Evolutionary conservation across 225 moss, liverwort and hornwort genomes (phyloP), one percentile per base, ranked within the genome.

Genomic region (Rhytidiadelphus loreus): DNA sequence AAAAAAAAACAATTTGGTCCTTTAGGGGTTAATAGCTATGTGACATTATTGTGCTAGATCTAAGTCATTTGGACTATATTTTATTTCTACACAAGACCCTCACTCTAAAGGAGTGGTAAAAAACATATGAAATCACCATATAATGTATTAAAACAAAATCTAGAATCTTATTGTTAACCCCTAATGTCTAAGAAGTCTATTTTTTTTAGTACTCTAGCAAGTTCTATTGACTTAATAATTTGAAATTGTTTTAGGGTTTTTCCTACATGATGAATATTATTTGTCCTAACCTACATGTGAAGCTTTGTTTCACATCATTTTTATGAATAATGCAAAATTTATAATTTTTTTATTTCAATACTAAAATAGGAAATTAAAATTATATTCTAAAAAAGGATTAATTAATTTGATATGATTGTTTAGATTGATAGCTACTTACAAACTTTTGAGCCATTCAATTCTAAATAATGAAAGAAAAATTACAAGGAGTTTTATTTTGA

Each of bases 131-230:
- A 30, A 72, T 46, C 29, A 29, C 1, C 0, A 12, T 20, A 74
- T 30, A 7, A 7, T 30, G 19, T 32, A 30, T 74, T 20, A 50
- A 74, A 30, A 30, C 2, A 74, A 32, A 74, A 12, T 50, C 5
- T 32, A 21, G 5, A 50, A 50, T 75, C 7, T 75, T 20, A 2
- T 32, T 32, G 11, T 28, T 73, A 29, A 75, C 8, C 13, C 13
- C 1, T 52, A 32, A 48, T 32, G 20, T 32, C 2, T 20, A 48
- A 32, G 0, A 7, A 48, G 2, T 48, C 2, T 0, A 48, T 1
- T 48, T 44, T 18, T 0, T 3, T 16, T 10, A 29, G 1, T 48
- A 48, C 7, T 32, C 0, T 0, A 0, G 1, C 1, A 74, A 0
- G 7, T 29, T 48, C 19, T 11, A 19, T 19, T 74, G 19, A 19